Percentiles rank a stretch among this genome's conserved stretches.
Conservation (phyloP, 768 basidiomycete genomes). For the Amanita fuliginea region DNA sequence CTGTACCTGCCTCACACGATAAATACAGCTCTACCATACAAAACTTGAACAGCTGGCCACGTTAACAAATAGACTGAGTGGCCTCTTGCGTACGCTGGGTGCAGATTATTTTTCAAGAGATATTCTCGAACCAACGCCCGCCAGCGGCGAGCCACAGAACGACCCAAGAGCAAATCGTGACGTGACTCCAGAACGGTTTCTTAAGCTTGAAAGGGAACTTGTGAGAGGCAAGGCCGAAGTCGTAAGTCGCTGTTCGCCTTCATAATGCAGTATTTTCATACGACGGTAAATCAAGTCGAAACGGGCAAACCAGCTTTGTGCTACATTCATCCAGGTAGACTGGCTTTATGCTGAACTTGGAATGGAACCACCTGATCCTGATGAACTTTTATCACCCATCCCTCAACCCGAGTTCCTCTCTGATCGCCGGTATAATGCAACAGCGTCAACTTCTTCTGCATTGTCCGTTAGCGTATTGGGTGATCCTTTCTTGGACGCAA, state of each 20-base stretch:
- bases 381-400: slow-evolving; percentile 21
- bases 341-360: slow-evolving; percentile 80
- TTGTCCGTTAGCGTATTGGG: slow-evolving; percentile 27
- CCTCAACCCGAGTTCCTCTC: slow-evolving; percentile 16
- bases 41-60: slow-evolving; percentile 69
- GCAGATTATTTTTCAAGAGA: slow-evolving; percentile 47
- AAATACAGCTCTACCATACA: slow-evolving; percentile 52
- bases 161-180: slow-evolving; percentile 42
- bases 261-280: neutral
- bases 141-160: slow-evolving; percentile 25
- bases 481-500: slow-evolving; percentile 38
- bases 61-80: slow-evolving; percentile 52
- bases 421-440: slow-evolving; percentile 15
- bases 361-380: slow-evolving; percentile 46
- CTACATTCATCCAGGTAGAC: slow-evolving; percentile 65
- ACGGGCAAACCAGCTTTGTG: slow-evolving; percentile 52
- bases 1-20: slow-evolving; percentile 4
- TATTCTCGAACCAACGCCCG: slow-evolving; percentile 35
- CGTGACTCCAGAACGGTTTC: slow-evolving; percentile 73
- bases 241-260: slow-evolving; percentile 32
- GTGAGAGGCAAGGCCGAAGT: slow-evolving; percentile 81
- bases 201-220: slow-evolving; percentile 74
- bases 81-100: slow-evolving; percentile 51
- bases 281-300: slow-evolving; percentile 35
- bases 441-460: slow-evolving; percentile 18